A percentile compares a stretch with the other conserved stretches of the same genome.
Conservation (phyloP, 495 filamentous ascomycete genomes). For the Halenospora varia region DNA sequence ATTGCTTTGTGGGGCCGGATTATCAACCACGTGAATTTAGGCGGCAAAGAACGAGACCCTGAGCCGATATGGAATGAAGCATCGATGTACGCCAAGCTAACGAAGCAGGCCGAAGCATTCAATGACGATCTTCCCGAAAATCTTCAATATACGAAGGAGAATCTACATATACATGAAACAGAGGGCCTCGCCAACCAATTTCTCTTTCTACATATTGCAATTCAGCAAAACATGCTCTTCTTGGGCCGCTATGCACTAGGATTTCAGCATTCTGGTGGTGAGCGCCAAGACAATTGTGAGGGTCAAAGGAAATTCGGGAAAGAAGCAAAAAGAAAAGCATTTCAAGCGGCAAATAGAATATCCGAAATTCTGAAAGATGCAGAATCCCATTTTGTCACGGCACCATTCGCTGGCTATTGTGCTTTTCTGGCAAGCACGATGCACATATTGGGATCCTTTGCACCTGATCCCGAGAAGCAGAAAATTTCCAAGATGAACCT, state of each 20-base stretch:
- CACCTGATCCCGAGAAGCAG: constrained; percentile 70
- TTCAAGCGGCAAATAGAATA: constrained; percentile 87
- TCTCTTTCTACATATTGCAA: constrained; percentile 86
- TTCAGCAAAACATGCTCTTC: constrained; percentile 86
- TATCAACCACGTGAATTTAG: constrained; percentile 85
- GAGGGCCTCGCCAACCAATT: constrained; percentile 88
- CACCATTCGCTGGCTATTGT: constrained; percentile 92
- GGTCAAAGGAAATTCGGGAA: constrained; percentile 77
- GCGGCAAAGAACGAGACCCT: constrained; percentile 77
- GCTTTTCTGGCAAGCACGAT: constrained; percentile 90
- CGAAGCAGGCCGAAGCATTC: constrained; percentile 68
- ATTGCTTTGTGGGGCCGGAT: constrained; percentile 88
- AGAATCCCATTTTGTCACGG: constrained; percentile 73
- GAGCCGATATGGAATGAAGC: constrained; percentile 76
- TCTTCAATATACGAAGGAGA: constrained; percentile 72
- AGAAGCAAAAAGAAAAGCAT: constrained; percentile 68
- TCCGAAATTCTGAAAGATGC: constrained; percentile 79
- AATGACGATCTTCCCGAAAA: constrained; percentile 62
- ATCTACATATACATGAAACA: constrained; percentile 77
- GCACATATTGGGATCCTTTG: constrained; percentile 89
- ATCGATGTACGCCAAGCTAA: constrained; percentile 69
- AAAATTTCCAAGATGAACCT: constrained; percentile 78
- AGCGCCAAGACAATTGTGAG: too few species aligned
- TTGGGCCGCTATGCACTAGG: constrained; percentile 85
- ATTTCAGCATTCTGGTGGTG: constrained; percentile 69